phyloP scores from a whole-genome alignment of 768 basidiomycete species.

The Crucibulum laeve region DNA sequence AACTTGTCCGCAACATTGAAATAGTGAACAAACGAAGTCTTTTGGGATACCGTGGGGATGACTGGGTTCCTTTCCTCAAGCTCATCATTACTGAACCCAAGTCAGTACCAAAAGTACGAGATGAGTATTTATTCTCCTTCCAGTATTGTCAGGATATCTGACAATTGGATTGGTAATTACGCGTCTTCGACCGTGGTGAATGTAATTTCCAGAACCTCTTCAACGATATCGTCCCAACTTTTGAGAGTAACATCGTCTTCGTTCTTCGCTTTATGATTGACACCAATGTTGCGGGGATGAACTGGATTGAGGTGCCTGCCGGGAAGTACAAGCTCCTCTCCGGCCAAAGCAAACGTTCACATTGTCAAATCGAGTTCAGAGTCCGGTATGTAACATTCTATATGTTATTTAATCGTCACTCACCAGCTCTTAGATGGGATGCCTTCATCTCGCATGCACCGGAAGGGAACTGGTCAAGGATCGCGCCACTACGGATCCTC shows the following conservation, averaged over 20 bases:
- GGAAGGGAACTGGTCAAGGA: constrained; percentile 87
- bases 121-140: constrained; percentile 46
- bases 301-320: constrained; percentile 93
- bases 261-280: constrained; percentile 97
- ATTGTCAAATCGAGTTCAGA: constrained; percentile 85
- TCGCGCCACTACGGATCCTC: constrained; percentile 90
- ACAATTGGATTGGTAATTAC: constrained; percentile 28
- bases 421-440: constrained; percentile 54
- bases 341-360: constrained; percentile 58
- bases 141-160: constrained; percentile 4
- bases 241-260: constrained; percentile 92
- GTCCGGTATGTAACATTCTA: constrained; percentile 48
- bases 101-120: constrained; percentile 84
- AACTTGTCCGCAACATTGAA: constrained; percentile 47
- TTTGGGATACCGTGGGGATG: constrained; percentile 88
- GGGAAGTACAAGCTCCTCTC: constrained; percentile 72
- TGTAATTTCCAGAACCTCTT: constrained; percentile 62
- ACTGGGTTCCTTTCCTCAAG: constrained; percentile 77
- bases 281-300: constrained; percentile 96
- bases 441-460: constrained; percentile 86
- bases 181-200: constrained; percentile 72
- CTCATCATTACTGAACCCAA: constrained; percentile 72
- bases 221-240: constrained; percentile 57
- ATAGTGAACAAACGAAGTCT: constrained; percentile 66
- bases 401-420: not conserved